phyloP scores from a whole-genome alignment of 768 basidiomycete species.

The Fibroporia radiculosa region DNA sequence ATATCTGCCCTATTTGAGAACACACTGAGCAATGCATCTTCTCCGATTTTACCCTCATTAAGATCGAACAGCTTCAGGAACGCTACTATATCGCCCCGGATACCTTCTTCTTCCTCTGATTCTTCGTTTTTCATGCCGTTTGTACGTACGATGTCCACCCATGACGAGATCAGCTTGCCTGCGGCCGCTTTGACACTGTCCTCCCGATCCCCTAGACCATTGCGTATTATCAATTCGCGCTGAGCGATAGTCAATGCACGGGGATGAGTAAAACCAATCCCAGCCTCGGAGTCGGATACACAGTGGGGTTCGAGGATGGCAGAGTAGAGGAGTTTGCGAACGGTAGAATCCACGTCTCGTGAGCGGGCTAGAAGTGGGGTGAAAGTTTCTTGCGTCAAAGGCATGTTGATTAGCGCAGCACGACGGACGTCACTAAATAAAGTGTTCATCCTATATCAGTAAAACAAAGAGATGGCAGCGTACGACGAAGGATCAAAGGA shows the following conservation, averaged over 20 bases:
- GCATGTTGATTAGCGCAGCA: slow-evolving; percentile 65
- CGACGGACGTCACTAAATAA: slow-evolving; percentile 76
- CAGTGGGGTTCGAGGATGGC: slow-evolving; percentile 44
- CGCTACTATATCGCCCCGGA: slow-evolving; percentile 34
- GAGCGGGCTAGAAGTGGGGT: slow-evolving; percentile 65
- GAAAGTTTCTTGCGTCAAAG: slow-evolving; percentile 46
- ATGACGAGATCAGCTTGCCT: slow-evolving; percentile 58
- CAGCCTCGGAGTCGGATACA: slow-evolving; percentile 22
- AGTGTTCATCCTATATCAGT: not conserved
- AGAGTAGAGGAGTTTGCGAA: slow-evolving; percentile 70
- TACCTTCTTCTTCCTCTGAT: slow-evolving; percentile 25
- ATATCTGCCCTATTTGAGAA: slow-evolving; percentile 61
- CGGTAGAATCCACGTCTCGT: slow-evolving; percentile 67
- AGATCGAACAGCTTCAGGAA: slow-evolving; percentile 58
- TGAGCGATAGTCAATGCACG: slow-evolving; percentile 60
- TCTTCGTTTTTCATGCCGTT: slow-evolving; percentile 27
- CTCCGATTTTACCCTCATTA: slow-evolving; percentile 48
- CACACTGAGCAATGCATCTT: slow-evolving; percentile 66
- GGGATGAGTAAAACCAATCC: slow-evolving; percentile 55
- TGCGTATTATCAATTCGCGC: slow-evolving; percentile 67
- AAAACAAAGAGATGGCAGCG: slow-evolving; percentile 21
- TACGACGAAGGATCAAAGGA: slow-evolving; percentile 71
- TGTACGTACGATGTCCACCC: slow-evolving; percentile 56
- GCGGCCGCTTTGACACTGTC: slow-evolving; percentile 64
- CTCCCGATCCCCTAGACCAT: slow-evolving; percentile 86